A percentile compares a stretch with the other conserved stretches of the same genome.
Evolutionary conservation across 768 basidiomycete species (phyloP).

Genomic region (Leccinum arenicola): DNA sequence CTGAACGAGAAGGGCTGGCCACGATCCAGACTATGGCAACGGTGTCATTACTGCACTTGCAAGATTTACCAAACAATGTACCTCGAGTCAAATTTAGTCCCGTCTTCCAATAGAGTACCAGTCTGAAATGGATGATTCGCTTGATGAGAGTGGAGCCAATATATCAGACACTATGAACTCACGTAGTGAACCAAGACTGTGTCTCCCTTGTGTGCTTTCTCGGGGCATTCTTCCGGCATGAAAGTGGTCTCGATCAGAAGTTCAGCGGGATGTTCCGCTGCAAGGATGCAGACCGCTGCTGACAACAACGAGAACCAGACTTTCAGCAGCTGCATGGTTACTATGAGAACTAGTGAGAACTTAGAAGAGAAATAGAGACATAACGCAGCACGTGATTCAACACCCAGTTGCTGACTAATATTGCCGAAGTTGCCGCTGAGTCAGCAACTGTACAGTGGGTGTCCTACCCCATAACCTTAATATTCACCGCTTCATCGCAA

Average conservation of each 20-base stretch:
- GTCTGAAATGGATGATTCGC: slow-evolving; percentile 35
- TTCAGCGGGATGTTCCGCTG: slow-evolving; percentile 48
- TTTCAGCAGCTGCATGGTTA: slow-evolving; percentile 51
- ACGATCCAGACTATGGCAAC: slow-evolving; percentile 59
- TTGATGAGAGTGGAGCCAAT: background rate
- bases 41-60: background rate
- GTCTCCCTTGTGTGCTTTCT: slow-evolving; percentile 60
- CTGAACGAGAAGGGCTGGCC: slow-evolving; percentile 73
- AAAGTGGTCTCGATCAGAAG: slow-evolving; percentile 63
- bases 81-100: slow-evolving; percentile 91
- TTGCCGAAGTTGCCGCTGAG: slow-evolving; percentile 23
- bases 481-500: slow-evolving; percentile 18
- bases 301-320: slow-evolving; percentile 46
- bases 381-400: too few relatives aligned
- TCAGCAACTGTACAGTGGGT: slow-evolving; percentile 43
- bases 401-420: background rate
- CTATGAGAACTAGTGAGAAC: background rate
- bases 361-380: background rate
- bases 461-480: slow-evolving; percentile 33
- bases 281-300: slow-evolving; percentile 46
- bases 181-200: slow-evolving; percentile 77
- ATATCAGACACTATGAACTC: slow-evolving; percentile 21
- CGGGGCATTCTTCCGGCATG: slow-evolving; percentile 53
- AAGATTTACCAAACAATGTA: slow-evolving; percentile 29
- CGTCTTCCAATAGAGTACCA: slow-evolving; percentile 72